Percentiles rank a stretch among this genome's conserved stretches.
Evolutionary conservation across 2,329 filamentous ascomycete genomes (phyloP).

Genomic region (Paecilomyces variotii): DNA sequence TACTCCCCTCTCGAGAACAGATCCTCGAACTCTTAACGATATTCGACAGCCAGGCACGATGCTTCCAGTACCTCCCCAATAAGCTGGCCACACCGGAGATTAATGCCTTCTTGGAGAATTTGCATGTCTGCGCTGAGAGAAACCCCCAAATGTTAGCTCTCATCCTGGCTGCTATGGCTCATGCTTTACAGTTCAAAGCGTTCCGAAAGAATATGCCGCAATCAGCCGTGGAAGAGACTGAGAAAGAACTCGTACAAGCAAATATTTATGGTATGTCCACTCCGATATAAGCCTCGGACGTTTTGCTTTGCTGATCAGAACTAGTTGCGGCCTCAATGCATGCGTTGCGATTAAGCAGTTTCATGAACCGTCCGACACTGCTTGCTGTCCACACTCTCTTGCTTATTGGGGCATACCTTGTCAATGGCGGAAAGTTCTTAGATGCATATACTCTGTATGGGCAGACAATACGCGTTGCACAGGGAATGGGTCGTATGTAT

Average conservation of each 20-base stretch:
- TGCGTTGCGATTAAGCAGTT: conserved; percentile 2
- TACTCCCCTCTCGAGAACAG: conserved; percentile 1
- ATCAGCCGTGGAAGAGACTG: neutral
- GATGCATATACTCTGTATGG: conserved; percentile 5
- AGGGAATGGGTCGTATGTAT: conserved; percentile 3
- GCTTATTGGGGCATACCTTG: conserved; percentile 1
- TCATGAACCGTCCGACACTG: conserved; percentile 2
- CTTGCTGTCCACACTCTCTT: conserved; percentile 1
- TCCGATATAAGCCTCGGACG: neutral
- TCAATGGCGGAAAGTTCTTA: conserved; percentile 3
- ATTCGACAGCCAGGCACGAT: conserved; percentile 1
- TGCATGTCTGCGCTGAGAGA: neutral
- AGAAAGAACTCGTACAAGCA: neutral
- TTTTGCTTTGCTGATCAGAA: neutral
- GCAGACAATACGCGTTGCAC: conserved; percentile 1
- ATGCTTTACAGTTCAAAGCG: neutral
- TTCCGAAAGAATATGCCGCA: neutral
- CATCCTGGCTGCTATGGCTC: neutral
- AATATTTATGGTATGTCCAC: neutral
- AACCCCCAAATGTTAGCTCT: conserved; percentile 4
- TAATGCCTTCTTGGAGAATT: neutral
- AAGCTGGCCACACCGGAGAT: neutral
- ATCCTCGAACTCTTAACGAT: neutral
- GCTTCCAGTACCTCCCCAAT: neutral
- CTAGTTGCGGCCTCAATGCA: conserved; percentile 4